Conservation (phyloP, 164 flowering plant species). For the Euptelea pleiosperma region DNA sequence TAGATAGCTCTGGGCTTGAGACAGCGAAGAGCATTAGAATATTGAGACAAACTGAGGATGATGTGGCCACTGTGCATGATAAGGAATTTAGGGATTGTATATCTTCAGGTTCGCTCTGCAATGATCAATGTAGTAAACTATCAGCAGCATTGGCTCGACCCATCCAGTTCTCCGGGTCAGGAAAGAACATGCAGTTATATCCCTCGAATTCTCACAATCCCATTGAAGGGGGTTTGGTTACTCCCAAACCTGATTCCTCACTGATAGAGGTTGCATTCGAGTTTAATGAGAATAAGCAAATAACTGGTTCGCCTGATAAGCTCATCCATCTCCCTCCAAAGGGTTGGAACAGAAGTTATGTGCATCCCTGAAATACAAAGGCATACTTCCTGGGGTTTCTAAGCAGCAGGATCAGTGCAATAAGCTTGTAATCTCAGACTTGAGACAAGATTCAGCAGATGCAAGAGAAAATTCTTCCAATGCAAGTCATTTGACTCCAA, state of each 20-base stretch:
- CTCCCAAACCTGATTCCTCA: slow-evolving; percentile 27
- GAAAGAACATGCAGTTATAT: slow-evolving; percentile 16
- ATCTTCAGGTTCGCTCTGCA: neutral
- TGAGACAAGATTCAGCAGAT: slow-evolving; percentile 15
- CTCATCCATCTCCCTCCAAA: slow-evolving; percentile 29
- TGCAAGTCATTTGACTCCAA: slow-evolving; percentile 14
- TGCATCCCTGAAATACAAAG: slow-evolving; percentile 18
- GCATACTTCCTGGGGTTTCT: slow-evolving; percentile 15
- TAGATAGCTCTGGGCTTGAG: slow-evolving; percentile 10
- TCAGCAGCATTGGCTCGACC: slow-evolving; percentile 15
- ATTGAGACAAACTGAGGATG: slow-evolving; percentile 21
- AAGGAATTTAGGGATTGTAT: slow-evolving; percentile 11
- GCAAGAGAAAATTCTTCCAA: slow-evolving; percentile 11
- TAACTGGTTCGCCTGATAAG: slow-evolving; percentile 13
- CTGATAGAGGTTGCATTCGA: slow-evolving; percentile 15
- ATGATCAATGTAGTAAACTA: slow-evolving; percentile 11
- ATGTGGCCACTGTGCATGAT: slow-evolving; percentile 3
- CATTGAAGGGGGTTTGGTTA: slow-evolving; percentile 5
- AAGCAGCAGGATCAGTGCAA: slow-evolving; percentile 15
- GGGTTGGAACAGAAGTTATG: slow-evolving; percentile 20
- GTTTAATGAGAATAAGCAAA: slow-evolving; percentile 13
- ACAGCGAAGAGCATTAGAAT: slow-evolving; percentile 11
- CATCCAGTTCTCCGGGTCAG: slow-evolving; percentile 18
- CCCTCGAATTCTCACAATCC: slow-evolving; percentile 13
- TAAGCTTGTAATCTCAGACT: slow-evolving; percentile 8